Percentiles rank a stretch among this genome's conserved stretches.
These are phyloP conservation scores for Begonia fuchsioides DNA, from an alignment of 306 rosid genomes.

Conservation along the genomic window DNA sequence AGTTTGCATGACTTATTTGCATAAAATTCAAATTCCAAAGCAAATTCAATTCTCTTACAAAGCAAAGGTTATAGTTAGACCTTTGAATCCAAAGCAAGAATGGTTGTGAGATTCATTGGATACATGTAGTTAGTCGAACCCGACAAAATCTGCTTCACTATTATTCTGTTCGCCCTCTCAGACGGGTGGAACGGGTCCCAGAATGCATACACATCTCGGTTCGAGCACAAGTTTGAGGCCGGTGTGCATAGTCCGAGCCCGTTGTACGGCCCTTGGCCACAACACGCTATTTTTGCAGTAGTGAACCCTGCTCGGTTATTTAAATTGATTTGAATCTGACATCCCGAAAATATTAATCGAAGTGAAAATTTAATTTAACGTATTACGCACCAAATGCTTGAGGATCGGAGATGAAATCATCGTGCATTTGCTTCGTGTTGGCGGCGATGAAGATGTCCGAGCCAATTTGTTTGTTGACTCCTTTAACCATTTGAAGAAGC, in stretches of 20 bases:
- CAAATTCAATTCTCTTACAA: too few relatives aligned
- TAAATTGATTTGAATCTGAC: not conserved
- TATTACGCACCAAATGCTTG: constrained; percentile 20
- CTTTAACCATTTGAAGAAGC: constrained; percentile 14
- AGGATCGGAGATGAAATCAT: constrained; percentile 32
- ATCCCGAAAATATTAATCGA: not conserved
- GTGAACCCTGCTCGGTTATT: constrained; percentile 27
- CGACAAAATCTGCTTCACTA: constrained; percentile 41
- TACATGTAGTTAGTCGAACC: constrained; percentile 48
- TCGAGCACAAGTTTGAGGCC: constrained; percentile 47
- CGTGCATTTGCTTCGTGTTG: constrained; percentile 30
- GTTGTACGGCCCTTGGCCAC: constrained; percentile 61
- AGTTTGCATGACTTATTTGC: too few relatives aligned
- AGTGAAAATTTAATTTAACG: not conserved
- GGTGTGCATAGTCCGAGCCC: constrained; percentile 62
- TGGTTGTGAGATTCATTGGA: constrained; percentile 71
- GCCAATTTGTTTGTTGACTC: constrained; percentile 21
- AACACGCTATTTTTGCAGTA: constrained; percentile 48
- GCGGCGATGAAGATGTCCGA: constrained; percentile 26
- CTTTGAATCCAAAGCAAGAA: constrained; percentile 44
- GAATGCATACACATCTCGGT: constrained; percentile 50
- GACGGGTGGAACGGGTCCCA: constrained; percentile 87
- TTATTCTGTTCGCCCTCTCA: constrained; percentile 41
- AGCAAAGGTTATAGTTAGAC: constrained; percentile 1
- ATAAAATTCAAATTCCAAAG: too few relatives aligned